Evolutionary conservation across 257 asterid genomes (phyloP).

Genomic region (Catharanthus roseus): DNA sequence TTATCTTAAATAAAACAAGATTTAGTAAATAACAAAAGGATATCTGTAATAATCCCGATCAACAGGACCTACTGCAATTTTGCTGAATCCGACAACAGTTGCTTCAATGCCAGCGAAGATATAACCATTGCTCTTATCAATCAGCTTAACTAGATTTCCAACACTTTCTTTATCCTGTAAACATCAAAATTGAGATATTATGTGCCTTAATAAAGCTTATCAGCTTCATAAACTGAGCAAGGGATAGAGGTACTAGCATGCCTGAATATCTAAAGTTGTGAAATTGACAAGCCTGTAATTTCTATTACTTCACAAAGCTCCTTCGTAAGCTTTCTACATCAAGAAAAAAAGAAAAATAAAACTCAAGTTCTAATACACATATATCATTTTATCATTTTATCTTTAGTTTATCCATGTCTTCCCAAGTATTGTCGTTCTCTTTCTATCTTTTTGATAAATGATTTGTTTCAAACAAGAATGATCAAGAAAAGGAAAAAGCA

Average conservation of each 20-base stretch:
- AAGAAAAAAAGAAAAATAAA: not conserved
- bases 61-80: constrained; percentile 75
- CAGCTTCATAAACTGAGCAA: constrained; percentile 7
- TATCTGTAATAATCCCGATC: constrained; percentile 95
- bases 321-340: constrained; percentile 81
- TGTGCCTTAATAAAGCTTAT: constrained; percentile 6
- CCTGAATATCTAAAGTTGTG: constrained; percentile 93
- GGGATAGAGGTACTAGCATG: constrained; percentile 19
- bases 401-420: no score
- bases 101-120: constrained; percentile 82
- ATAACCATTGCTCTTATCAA: constrained; percentile 92
- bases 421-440: no score
- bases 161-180: constrained; percentile 94
- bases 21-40: constrained; percentile 44
- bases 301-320: constrained; percentile 93
- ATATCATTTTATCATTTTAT: no score
- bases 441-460: not conserved
- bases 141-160: constrained; percentile 76
- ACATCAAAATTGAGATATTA: constrained; percentile 1
- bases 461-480: not conserved
- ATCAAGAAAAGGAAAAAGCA: not conserved
- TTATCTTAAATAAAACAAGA: not conserved
- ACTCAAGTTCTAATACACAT: no score
- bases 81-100: constrained; percentile 88
- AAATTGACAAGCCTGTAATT: constrained; percentile 71